Conservation (phyloP, 768 basidiomycete genomes). For the Lactifluus pinguis region DNA sequence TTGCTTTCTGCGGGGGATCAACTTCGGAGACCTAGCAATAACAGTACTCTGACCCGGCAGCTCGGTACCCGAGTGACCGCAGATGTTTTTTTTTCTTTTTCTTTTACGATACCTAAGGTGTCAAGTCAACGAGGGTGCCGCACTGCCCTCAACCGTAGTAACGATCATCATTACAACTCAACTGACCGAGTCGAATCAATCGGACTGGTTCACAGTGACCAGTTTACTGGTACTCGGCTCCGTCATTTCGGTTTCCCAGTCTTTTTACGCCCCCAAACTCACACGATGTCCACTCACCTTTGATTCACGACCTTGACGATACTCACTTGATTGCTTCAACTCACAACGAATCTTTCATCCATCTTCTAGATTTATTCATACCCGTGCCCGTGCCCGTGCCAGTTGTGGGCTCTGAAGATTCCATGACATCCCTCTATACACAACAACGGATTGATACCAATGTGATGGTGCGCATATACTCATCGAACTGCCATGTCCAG, state of each 20-base stretch:
- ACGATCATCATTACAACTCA: too few relatives aligned
- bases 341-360: slow-evolving; percentile 33
- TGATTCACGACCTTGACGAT: slow-evolving; percentile 3
- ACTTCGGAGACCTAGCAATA: not conserved
- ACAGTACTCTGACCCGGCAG: too few relatives aligned
- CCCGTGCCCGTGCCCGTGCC: slow-evolving; percentile 11
- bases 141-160: not conserved
- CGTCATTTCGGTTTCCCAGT: not conserved
- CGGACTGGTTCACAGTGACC: not conserved
- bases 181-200: not conserved
- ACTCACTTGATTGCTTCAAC: not conserved
- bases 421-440: not conserved
- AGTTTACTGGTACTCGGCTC: not conserved
- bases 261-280: not conserved
- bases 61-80: too few relatives aligned
- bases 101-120: too few relatives aligned
- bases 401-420: not conserved
- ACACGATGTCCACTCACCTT: slow-evolving; percentile 1
- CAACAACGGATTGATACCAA: not conserved
- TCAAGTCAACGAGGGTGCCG: not conserved
- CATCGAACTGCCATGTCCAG: not conserved
- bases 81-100: too few relatives aligned
- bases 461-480: slow-evolving; percentile 1
- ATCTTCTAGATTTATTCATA: slow-evolving; percentile 4
- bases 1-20: not conserved